Evolutionary conservation across 345 rosid species (phyloP).

Genomic region (Pistacia atlantica): DNA sequence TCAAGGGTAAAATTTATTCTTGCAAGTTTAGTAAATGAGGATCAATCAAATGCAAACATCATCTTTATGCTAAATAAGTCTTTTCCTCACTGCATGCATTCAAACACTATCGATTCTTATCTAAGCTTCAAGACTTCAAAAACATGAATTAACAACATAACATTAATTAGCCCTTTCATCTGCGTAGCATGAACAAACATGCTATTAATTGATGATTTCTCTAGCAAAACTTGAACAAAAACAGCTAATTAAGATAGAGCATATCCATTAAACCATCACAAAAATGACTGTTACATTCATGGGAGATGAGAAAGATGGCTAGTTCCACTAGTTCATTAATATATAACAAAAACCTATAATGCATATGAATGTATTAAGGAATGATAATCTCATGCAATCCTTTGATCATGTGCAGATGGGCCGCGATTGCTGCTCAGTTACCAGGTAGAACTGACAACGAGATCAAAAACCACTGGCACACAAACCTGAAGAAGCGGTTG

Average conservation of each 20-base stretch:
- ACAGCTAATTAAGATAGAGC: too few relatives aligned
- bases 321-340: neutral
- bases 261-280: neutral
- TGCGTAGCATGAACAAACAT: too few relatives aligned
- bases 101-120: neutral
- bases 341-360: neutral
- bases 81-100: neutral
- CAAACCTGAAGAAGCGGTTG: constrained; percentile 48
- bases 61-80: neutral
- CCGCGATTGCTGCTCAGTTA: constrained; percentile 57
- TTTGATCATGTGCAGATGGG: constrained; percentile 46
- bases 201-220: too few relatives aligned
- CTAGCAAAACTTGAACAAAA: too few relatives aligned
- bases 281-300: neutral
- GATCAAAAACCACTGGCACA: constrained; percentile 70
- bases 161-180: too few relatives aligned
- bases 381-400: neutral
- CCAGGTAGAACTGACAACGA: constrained; percentile 67
- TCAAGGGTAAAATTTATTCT: neutral
- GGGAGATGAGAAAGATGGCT: neutral
- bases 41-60: neutral
- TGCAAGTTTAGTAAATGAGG: neutral
- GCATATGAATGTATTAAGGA: neutral
- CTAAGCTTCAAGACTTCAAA: neutral
- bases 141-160: too few relatives aligned